These are phyloP conservation scores for Aspergillus sparsus DNA, from an alignment of 495 filamentous ascomycete species.

Conservation along the genomic window DNA sequence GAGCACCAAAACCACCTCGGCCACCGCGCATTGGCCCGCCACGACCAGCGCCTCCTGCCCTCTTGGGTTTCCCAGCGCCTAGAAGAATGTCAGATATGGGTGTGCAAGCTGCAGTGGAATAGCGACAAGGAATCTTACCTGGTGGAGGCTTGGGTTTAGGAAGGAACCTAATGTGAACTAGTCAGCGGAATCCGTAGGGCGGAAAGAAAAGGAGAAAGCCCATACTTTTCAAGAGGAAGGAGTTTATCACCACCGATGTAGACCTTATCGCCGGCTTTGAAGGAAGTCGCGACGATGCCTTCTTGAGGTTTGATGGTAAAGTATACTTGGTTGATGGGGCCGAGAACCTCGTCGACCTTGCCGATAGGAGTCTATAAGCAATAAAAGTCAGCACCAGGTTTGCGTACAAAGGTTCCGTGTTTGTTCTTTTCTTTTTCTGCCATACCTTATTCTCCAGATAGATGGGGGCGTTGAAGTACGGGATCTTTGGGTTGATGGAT, in stretches of 20 bases:
- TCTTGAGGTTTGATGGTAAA: constrained; percentile 97
- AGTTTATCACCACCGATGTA: constrained; percentile 95
- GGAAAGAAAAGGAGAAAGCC: constrained; percentile 2
- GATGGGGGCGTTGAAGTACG: constrained; percentile 98
- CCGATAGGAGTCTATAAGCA: constrained; percentile 54
- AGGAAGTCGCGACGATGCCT: constrained; percentile 90
- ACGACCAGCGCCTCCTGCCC: constrained; percentile 56
- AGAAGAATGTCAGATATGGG: constrained; percentile 22
- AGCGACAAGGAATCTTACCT: constrained; percentile 49
- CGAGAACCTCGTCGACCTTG: constrained; percentile 69
- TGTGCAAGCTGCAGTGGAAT: constrained; percentile 15
- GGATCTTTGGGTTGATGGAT: constrained; percentile 90
- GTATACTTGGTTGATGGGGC: constrained; percentile 93
- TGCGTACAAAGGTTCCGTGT: background rate
- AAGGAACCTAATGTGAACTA: constrained; percentile 62
- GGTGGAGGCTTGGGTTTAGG: constrained; percentile 89
- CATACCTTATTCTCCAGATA: constrained; percentile 96
- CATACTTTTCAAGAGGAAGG: constrained; percentile 80
- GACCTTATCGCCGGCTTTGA: constrained; percentile 96
- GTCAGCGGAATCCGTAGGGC: constrained; percentile 11
- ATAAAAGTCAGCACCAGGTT: constrained; percentile 9
- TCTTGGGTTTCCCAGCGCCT: constrained; percentile 60
- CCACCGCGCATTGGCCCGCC: constrained; percentile 42
- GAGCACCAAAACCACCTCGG: constrained; percentile 45
- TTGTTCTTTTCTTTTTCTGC: background rate